phyloP scores from a whole-genome alignment of 2,329 filamentous ascomycete genomes.

The Clonostachys chloroleuca region DNA sequence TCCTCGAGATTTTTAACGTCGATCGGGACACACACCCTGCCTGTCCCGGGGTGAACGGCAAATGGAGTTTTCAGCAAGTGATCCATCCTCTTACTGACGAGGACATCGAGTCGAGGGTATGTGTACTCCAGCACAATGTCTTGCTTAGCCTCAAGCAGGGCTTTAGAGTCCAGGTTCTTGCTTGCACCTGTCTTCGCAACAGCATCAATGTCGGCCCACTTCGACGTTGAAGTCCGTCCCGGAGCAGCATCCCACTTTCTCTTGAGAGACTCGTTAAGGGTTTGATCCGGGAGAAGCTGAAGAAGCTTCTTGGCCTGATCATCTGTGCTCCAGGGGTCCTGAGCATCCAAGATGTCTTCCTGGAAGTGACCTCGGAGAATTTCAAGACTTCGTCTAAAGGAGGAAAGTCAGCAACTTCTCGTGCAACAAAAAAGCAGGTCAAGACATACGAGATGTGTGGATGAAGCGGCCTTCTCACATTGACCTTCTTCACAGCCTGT shows the following conservation, averaged over 20 bases:
- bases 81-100: conserved; percentile 96
- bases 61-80: conserved; percentile 97
- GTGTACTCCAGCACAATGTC: conserved; percentile 97
- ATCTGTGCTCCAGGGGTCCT: conserved; percentile 76
- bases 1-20: conserved; percentile 67
- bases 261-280: conserved; percentile 71
- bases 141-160: conserved; percentile 84
- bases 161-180: conserved; percentile 66
- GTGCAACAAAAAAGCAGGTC: not conserved
- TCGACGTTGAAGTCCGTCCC: conserved; percentile 68
- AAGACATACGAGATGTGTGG: conserved; percentile 70
- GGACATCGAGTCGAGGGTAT: conserved; percentile 92
- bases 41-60: conserved; percentile 91
- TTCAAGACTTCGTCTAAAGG: conserved; percentile 69
- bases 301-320: conserved; percentile 76
- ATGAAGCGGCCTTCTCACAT: conserved; percentile 79
- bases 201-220: conserved; percentile 92
- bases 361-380: conserved; percentile 83
- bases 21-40: conserved; percentile 92
- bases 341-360: conserved; percentile 72
- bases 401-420: conserved; percentile 7
- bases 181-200: conserved; percentile 73
- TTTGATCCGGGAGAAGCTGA: conserved; percentile 76
- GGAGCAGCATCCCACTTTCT: conserved; percentile 90
- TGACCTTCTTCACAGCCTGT: conserved; percentile 83